Evolutionary conservation across 106 monocot species (phyloP), one percentile per base, ranked within the genome.

Genomic region (Amphibolis antarctica): DNA sequence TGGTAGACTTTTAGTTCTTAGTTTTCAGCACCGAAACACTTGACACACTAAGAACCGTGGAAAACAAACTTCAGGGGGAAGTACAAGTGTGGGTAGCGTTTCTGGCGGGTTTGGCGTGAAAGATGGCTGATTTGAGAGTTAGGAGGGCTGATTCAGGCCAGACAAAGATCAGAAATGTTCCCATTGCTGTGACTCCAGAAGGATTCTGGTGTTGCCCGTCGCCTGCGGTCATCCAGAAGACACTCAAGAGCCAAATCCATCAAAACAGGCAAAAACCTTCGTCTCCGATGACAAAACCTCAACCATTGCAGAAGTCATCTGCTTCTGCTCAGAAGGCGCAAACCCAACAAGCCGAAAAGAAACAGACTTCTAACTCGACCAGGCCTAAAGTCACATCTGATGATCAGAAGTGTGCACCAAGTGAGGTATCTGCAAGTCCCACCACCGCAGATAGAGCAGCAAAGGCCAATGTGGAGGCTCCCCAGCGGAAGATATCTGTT

Each of bases 201-300:
- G 94, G 89, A 3, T 94, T 94, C 55, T 94, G 94, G 94, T 94
- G 94, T 56, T 94, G 89, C 62, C 94, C 94, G 46, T 83, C 94
- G 10, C 94, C 83, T 12, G 94, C 79, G 36, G 86, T 79, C 19
- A 72, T 96, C 60, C 94, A 96, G 59, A 96, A 89, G 66, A 86
- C 86, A 10, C 63, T 89, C 17, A 96, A 90, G 51, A 77, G 77
- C 82, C 94, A 82, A 55, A 74, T 53, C 64, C 72, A 53, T 25
- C 81, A 80, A 67, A 80, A 12, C 69, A 81, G 75, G 48, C 76
- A 70, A 15, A 83, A 76, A 28, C 65, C 66, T 44, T 55, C 78
- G 30, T 66, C 82, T 0, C 68, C 65, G 10, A 65, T 66, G 17
- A 28, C 59, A 23, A 59, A 74, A 9, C 63, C 69, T 11, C 80